These are phyloP conservation scores for Talaromyces sp. DNA, from an alignment of 2,329 filamentous ascomycete genomes.

Conservation along the genomic window DNA sequence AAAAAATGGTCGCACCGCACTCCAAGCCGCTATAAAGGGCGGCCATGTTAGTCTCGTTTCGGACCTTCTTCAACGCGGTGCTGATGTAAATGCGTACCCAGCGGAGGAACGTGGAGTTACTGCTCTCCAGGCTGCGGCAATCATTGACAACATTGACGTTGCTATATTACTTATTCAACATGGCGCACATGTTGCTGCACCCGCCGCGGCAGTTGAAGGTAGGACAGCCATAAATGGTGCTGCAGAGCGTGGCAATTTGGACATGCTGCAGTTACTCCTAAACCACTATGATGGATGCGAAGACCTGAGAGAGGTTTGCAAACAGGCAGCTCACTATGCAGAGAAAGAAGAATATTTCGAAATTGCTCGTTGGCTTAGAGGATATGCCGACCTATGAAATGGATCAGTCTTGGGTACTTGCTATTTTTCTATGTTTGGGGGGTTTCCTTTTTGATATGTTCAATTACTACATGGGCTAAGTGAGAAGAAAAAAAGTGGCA, in stretches of 20 bases:
- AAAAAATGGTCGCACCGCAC: background rate
- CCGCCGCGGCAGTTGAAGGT: slow-evolving; percentile 7
- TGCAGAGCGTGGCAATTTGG: slow-evolving; percentile 14
- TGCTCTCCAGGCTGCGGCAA: background rate
- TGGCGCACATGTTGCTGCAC: slow-evolving; percentile 12
- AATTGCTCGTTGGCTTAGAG: too few relatives aligned
- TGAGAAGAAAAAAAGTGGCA: too few relatives aligned
- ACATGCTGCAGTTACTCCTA: slow-evolving; percentile 11
- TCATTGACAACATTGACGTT: background rate
- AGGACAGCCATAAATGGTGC: slow-evolving; percentile 20
- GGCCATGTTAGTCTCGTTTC: background rate
- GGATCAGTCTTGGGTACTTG: too few relatives aligned
- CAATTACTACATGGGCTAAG: too few relatives aligned
- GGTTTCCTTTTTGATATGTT: too few relatives aligned
- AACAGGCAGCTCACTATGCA: too few relatives aligned
- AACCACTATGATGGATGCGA: background rate
- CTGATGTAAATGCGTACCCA: background rate
- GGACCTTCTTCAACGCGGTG: background rate
- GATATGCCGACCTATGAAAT: too few relatives aligned
- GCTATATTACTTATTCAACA: background rate
- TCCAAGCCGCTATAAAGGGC: background rate
- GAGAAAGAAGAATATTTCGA: too few relatives aligned
- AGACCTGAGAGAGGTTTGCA: too few relatives aligned
- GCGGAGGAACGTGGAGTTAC: background rate
- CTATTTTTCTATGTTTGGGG: too few relatives aligned